Percentiles rank a stretch among this genome's conserved stretches.
These are phyloP conservation scores for Acacia concinna DNA, from an alignment of 331 rosid genomes.

Conservation along the genomic window DNA sequence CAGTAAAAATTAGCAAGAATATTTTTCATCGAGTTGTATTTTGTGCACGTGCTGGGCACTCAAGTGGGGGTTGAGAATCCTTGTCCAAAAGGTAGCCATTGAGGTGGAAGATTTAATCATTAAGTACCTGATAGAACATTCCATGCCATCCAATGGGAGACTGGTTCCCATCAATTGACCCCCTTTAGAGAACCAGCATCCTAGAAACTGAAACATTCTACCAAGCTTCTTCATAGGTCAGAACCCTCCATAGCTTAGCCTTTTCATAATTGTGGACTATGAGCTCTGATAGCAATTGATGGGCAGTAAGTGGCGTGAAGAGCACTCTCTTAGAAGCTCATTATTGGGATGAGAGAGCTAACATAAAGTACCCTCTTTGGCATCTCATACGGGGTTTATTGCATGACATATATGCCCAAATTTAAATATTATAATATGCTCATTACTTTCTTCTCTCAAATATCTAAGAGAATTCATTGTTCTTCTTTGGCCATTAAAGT, in stretches of 20 bases:
- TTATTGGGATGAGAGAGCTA: neutral
- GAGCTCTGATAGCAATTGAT: neutral
- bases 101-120: neutral
- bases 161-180: neutral
- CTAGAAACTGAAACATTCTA: neutral
- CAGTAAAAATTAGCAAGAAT: conserved; percentile 26
- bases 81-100: neutral
- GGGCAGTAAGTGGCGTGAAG: neutral
- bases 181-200: neutral
- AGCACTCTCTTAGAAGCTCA: neutral
- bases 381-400: neutral
- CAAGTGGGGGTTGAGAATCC: neutral
- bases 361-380: neutral
- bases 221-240: neutral
- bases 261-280: neutral
- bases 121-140: neutral
- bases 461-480: conserved; percentile 20
- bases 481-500: conserved; percentile 32
- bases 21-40: conserved; percentile 16
- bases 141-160: neutral
- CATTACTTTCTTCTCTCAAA: conserved; percentile 1
- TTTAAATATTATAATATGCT: conserved; percentile 17
- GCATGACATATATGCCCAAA: neutral
- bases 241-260: neutral
- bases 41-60: neutral